Percentiles rank a stretch among this genome's conserved stretches.
phyloP scores from a whole-genome alignment of 805 yeast genomes.

The Nakazawaea holstii region DNA sequence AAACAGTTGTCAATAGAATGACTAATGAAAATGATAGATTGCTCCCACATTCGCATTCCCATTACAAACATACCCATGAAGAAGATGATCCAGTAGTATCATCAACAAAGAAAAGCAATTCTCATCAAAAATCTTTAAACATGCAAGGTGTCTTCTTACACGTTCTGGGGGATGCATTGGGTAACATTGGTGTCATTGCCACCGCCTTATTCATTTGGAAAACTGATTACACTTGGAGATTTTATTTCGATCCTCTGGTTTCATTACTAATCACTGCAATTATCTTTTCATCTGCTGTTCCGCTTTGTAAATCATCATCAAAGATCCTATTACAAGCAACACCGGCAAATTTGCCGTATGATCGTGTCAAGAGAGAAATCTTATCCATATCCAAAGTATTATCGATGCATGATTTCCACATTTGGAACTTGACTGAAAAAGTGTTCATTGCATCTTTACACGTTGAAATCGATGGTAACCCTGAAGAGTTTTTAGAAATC shows the following conservation, averaged over 20 bases:
- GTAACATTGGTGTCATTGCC: conserved; percentile 87
- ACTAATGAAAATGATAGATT: conserved; percentile 11
- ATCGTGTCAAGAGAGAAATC: conserved; percentile 65
- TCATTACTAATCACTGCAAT: conserved; percentile 83
- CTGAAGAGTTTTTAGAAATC: conserved; percentile 62
- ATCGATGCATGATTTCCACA: conserved; percentile 91
- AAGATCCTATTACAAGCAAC: conserved; percentile 89
- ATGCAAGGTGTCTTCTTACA: conserved; percentile 97
- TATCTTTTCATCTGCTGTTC: conserved; percentile 87
- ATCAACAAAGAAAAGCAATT: conserved; percentile 11
- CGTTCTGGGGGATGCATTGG: conserved; percentile 93
- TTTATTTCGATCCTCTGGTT: conserved; percentile 78
- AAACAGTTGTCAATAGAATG: conserved; percentile 12
- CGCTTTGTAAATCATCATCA: conserved; percentile 80
- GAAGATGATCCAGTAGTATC: conserved; percentile 7
- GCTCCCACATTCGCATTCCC: conserved; percentile 13
- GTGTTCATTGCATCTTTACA: conserved; percentile 85
- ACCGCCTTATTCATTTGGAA: conserved; percentile 93
- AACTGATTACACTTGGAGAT: conserved; percentile 85
- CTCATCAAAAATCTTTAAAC: conserved; percentile 63
- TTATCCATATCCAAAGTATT: conserved; percentile 64
- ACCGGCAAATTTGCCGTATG: conserved; percentile 77
- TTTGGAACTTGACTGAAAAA: conserved; percentile 92
- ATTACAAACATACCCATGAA: conserved; percentile 13
- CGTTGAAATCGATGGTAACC: conserved; percentile 61